Conservation (phyloP, 2,329 filamentous ascomycete species). For the Cercospora zeina region DNA sequence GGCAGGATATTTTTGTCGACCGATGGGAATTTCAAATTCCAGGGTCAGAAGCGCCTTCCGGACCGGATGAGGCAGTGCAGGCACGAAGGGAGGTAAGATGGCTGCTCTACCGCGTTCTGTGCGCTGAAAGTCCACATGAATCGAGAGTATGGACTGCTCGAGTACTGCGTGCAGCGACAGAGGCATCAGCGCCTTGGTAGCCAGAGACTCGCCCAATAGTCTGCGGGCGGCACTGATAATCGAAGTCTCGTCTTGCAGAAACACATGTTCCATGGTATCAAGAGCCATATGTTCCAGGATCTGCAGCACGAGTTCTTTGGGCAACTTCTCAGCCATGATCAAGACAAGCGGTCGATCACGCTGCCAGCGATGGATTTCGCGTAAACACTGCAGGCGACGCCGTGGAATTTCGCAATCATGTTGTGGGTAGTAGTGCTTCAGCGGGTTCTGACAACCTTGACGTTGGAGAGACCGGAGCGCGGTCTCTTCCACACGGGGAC, state of each 20-base stretch:
- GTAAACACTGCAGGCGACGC: slow-evolving; percentile 19
- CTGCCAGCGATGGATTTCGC: slow-evolving; percentile 21
- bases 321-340: slow-evolving; percentile 18
- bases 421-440: slow-evolving; percentile 17
- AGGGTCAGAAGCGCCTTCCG: slow-evolving; percentile 15
- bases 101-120: slow-evolving; percentile 16
- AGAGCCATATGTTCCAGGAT: slow-evolving; percentile 22
- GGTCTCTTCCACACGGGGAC: slow-evolving; percentile 13
- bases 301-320: slow-evolving; percentile 22
- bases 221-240: slow-evolving; percentile 11
- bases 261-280: slow-evolving; percentile 10
- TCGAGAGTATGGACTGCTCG: slow-evolving; percentile 18
- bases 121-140: slow-evolving; percentile 17
- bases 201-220: slow-evolving; percentile 17
- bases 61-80: slow-evolving; percentile 15
- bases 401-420: slow-evolving; percentile 21
- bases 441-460: slow-evolving; percentile 22
- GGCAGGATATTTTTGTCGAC: slow-evolving; percentile 22
- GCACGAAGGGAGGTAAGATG: slow-evolving; percentile 6
- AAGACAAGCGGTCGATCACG: slow-evolving; percentile 14
- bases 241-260: slow-evolving; percentile 5
- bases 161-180: slow-evolving; percentile 19
- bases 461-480: slow-evolving; percentile 20
- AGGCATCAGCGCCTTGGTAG: slow-evolving; percentile 11
- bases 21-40: slow-evolving; percentile 19